Percentiles rank a stretch among this genome's conserved stretches.
Conservation (phyloP, 768 basidiomycete genomes). For the Collybiopsis luxurians region DNA sequence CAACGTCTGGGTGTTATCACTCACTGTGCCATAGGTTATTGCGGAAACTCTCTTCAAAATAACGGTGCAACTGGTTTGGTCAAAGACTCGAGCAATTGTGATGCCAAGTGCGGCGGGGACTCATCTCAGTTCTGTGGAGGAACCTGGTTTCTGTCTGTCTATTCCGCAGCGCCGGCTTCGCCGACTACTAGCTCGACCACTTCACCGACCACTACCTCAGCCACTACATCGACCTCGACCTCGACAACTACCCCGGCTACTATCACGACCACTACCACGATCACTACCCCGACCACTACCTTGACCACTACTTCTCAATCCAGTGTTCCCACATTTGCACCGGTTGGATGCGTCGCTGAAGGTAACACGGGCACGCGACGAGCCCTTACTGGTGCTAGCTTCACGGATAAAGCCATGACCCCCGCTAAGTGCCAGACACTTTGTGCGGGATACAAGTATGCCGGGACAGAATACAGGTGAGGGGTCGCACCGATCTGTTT, state of each 20-base stretch:
- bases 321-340: too few relatives aligned
- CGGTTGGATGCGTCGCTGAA: constrained; percentile 29
- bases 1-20: too few relatives aligned
- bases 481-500: too few relatives aligned
- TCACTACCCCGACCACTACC: not conserved
- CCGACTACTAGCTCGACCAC: not conserved
- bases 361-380: constrained; percentile 26
- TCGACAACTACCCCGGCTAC: not conserved
- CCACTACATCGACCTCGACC: not conserved
- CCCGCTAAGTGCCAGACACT: constrained; percentile 27
- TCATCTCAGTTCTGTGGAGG: constrained; percentile 19
- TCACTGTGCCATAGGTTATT: too few relatives aligned
- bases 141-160: not conserved
- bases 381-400: constrained; percentile 26
- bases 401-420: constrained; percentile 26
- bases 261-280: too few relatives aligned
- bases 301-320: not conserved
- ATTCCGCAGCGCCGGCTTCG: too few relatives aligned
- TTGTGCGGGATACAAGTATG: constrained; percentile 26
- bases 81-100: constrained; percentile 14
- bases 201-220: not conserved
- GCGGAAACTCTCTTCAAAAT: constrained; percentile 20
- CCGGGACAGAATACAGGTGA: constrained; percentile 26
- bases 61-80: constrained; percentile 21
- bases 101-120: constrained; percentile 18